phyloP scores from a whole-genome alignment of 2,329 filamentous ascomycete species.

The Aspergillus melleus region DNA sequence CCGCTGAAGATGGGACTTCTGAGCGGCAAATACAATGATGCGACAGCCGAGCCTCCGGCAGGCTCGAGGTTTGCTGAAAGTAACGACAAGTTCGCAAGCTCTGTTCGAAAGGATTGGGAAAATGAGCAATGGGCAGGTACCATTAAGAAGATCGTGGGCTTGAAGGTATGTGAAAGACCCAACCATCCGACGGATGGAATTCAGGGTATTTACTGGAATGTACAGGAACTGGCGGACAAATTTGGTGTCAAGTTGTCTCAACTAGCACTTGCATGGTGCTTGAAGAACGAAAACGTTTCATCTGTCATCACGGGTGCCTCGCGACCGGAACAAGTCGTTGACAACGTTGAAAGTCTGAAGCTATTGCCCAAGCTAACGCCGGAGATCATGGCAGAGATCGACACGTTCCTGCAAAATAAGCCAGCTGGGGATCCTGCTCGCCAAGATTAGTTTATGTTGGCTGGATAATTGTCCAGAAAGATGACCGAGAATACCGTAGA shows the following conservation, averaged over 20 bases:
- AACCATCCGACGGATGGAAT: not conserved
- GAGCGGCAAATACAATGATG: slow-evolving; percentile 68
- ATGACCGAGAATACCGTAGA: not conserved
- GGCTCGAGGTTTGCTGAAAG: slow-evolving; percentile 60
- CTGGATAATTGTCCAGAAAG: not conserved
- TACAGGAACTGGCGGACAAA: slow-evolving; percentile 34
- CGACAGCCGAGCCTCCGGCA: slow-evolving; percentile 51
- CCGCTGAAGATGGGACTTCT: slow-evolving; percentile 63
- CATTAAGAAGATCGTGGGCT: slow-evolving; percentile 60
- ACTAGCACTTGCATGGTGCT: slow-evolving; percentile 60
- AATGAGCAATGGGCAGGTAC: slow-evolving; percentile 43
- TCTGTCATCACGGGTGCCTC: slow-evolving; percentile 46
- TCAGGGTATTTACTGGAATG: slow-evolving; percentile 1
- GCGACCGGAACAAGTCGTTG: slow-evolving; percentile 44
- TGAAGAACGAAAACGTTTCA: slow-evolving; percentile 58
- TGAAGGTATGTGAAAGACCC: slow-evolving; percentile 24
- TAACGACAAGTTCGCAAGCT: slow-evolving; percentile 57
- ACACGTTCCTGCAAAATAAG: slow-evolving; percentile 35
- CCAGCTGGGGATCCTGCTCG: slow-evolving; percentile 24
- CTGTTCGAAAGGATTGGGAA: slow-evolving; percentile 43
- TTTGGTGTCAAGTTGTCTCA: slow-evolving; percentile 54
- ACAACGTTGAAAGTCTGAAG: slow-evolving; percentile 48
- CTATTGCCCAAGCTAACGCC: slow-evolving; percentile 45
- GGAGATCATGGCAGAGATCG: slow-evolving; percentile 50
- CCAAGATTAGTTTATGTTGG: slow-evolving; percentile 7